Base-by-base conservation (phyloP, 2,329 filamentous ascomycete genomes). In the Zymoseptoria brevis region DNA sequence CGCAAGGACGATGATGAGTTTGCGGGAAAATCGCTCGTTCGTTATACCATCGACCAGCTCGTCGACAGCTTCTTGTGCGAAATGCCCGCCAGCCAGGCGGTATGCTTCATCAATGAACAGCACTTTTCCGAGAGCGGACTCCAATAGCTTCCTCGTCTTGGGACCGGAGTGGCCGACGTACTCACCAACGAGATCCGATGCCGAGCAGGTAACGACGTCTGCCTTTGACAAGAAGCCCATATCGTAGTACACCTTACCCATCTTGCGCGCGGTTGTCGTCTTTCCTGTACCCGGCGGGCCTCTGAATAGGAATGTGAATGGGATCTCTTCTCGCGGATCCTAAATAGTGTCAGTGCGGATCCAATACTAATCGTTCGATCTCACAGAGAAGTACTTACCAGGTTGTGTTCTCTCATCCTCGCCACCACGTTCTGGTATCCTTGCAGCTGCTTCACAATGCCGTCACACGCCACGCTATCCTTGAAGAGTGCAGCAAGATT, bases 71-170 rank as follows among this genome's bases (percentile, higher is more conserved):
- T 82, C 80, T 51, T 81, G 51, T 19, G 82, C 84, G 64, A 83
- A 90, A 0, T 68, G 66, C 0, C 82, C 83, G 0, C 82, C 79
- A 0, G 74, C 77, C 0, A 90, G 79, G 0, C 86, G 79, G 63
- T 90, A 90, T 0, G 87, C 87, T 68, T 90, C 87, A 58, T 90
- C 87, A 7, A 91, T 81, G 61, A 90, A 86, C 0, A 91, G 76
- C 0, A 90, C 83, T 21, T 81, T 82, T 0, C 88, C 87, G 0
- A 89, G 76, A 0, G 82, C 83, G 45, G 77, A 81, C 56, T 89
- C 84, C 0, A 90, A 72, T 0, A 81, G 71, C 29, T 81, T 76
- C 8, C 80, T 77, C 0, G 87, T 84, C 62, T 88, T 88, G 0
- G 86, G 86, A 0, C 84, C 86, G 0, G 87, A 90, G 0, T 89